Evolutionary conservation across 768 basidiomycete genomes (phyloP).

Genomic region (Panellus pusillus): DNA sequence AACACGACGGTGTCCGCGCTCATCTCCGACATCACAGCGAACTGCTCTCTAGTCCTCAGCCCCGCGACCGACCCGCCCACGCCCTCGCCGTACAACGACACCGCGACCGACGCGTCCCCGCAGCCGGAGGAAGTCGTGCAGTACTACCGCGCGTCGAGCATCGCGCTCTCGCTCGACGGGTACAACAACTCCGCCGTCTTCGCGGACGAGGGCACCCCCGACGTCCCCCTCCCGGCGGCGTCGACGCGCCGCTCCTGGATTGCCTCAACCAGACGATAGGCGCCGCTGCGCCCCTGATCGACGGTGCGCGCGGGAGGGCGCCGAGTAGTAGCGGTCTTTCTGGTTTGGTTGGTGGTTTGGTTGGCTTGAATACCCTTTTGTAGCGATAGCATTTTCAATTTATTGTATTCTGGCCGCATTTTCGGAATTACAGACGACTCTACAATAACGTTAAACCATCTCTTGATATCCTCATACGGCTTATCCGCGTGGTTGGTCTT

Average conservation of each 20-base stretch:
- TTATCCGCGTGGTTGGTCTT: constrained; percentile 84
- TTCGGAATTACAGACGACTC: no score
- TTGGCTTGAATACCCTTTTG: neutral
- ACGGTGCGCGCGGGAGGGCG: neutral
- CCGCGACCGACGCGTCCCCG: constrained; percentile 25
- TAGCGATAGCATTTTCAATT: neutral
- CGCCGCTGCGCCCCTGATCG: constrained; percentile 26
- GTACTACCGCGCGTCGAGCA: constrained; percentile 49
- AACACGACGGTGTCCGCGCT: constrained; percentile 47
- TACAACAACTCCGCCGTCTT: constrained; percentile 46
- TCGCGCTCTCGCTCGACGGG: constrained; percentile 45
- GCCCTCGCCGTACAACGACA: constrained; percentile 32
- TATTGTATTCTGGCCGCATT: no score
- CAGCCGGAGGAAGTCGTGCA: constrained; percentile 44
- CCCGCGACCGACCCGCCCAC: constrained; percentile 30
- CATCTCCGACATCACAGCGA: constrained; percentile 39
- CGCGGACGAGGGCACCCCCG: constrained; percentile 29
- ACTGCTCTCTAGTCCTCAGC: constrained; percentile 42
- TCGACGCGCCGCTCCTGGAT: constrained; percentile 43
- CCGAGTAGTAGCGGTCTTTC: constrained; percentile 3
- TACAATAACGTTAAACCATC: constrained; percentile 76
- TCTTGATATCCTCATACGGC: constrained; percentile 93
- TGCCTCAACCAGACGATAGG: constrained; percentile 61
- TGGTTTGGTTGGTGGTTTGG: constrained; percentile 9
- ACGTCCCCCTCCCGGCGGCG: constrained; percentile 46